Percentiles rank a stretch among this genome's conserved stretches.
Conservation (phyloP, 345 rosid species). For the Pugionium cornutum region DNA sequence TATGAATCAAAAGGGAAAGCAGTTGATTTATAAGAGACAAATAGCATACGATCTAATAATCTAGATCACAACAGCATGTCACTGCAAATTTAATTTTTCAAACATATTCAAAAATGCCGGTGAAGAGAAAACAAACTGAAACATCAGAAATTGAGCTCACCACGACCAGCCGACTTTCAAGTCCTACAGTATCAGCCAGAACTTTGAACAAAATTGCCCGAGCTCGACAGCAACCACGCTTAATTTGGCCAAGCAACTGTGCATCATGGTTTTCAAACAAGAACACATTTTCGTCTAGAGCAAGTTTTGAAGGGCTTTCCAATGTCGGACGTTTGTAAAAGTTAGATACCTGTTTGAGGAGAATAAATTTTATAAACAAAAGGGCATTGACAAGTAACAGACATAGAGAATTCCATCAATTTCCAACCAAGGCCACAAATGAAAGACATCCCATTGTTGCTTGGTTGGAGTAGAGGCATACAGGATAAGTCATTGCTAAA, state of each 20-base stretch:
- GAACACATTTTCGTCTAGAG: slow-evolving; percentile 62
- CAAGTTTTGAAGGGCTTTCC: slow-evolving; percentile 91
- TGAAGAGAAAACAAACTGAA: background rate
- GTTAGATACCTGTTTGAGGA: slow-evolving; percentile 67
- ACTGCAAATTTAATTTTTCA: background rate
- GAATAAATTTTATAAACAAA: background rate
- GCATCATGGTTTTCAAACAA: slow-evolving; percentile 73
- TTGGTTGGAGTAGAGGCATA: slow-evolving; percentile 4
- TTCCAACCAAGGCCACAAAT: slow-evolving; percentile 1
- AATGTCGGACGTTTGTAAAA: slow-evolving; percentile 72
- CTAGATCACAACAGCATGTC: slow-evolving; percentile 8
- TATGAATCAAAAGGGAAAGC: slow-evolving; percentile 9
- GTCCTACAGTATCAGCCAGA: slow-evolving; percentile 90
- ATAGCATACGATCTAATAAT: background rate
- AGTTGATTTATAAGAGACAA: background rate
- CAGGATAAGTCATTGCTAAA: slow-evolving; percentile 2
- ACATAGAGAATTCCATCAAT: slow-evolving; percentile 8
- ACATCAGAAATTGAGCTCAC: slow-evolving; percentile 53
- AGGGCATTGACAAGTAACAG: background rate
- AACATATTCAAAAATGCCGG: background rate
- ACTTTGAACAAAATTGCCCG: slow-evolving; percentile 94
- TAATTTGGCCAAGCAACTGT: slow-evolving; percentile 93
- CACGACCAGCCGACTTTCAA: slow-evolving; percentile 91
- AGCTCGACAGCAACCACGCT: slow-evolving; percentile 85
- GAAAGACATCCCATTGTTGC: background rate